A percentile compares a stretch with the other conserved stretches of the same genome.
Evolutionary conservation across 768 basidiomycete genomes (phyloP).

Genomic region (Pisolithus albus): DNA sequence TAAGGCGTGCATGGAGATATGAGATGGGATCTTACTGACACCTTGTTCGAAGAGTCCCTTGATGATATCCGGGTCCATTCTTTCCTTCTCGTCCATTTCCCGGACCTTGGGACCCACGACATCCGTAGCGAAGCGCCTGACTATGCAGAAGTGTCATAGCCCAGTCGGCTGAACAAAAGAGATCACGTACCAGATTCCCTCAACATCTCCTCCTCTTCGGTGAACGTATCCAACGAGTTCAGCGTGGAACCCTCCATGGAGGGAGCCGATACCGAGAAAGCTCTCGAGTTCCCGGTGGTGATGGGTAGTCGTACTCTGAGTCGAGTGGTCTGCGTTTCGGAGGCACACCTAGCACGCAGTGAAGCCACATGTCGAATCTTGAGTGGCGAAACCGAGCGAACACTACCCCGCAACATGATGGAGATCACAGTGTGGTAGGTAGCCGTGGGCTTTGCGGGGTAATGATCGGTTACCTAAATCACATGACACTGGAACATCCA

Average conservation of each 20-base stretch:
- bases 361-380: not conserved
- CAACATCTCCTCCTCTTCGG: slow-evolving; percentile 92
- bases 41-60: slow-evolving; percentile 92
- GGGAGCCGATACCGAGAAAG: slow-evolving; percentile 21
- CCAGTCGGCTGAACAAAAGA: not conserved
- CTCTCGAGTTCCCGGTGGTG: slow-evolving; percentile 7
- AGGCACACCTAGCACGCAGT: slow-evolving; percentile 14
- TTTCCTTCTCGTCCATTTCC: slow-evolving; percentile 97
- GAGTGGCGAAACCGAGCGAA: slow-evolving; percentile 10
- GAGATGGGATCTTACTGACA: slow-evolving; percentile 38
- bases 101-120: slow-evolving; percentile 86
- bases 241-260: slow-evolving; percentile 27
- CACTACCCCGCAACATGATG: slow-evolving; percentile 21
- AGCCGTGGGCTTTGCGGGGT: not conserved
- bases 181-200: slow-evolving; percentile 70
- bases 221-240: slow-evolving; percentile 73
- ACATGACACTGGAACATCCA: no score
- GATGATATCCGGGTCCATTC: slow-evolving; percentile 85
- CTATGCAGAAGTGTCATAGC: slow-evolving; percentile 33
- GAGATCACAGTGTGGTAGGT: not conserved
- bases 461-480: no score
- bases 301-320: not conserved
- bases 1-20: not conserved
- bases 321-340: no score
- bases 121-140: slow-evolving; percentile 82